Conservation (phyloP, 768 basidiomycete species). For the Heimioporus sp. region DNA sequence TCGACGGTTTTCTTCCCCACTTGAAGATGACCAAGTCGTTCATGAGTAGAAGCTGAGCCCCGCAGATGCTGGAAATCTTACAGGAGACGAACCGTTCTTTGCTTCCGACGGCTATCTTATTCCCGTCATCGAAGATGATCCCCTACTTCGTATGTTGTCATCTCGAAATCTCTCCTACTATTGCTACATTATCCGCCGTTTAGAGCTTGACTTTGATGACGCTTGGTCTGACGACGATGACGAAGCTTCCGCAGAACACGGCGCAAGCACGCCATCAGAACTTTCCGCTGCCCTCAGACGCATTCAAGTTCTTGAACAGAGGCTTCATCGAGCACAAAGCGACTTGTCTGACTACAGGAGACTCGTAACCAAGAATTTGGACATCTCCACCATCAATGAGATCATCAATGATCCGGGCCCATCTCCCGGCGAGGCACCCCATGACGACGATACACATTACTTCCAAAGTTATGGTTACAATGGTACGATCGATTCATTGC, state of each 20-base stretch:
- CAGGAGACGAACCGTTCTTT: slow-evolving; percentile 62
- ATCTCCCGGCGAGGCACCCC: slow-evolving; percentile 25
- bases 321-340: slow-evolving; percentile 55
- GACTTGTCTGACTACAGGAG: slow-evolving; percentile 62
- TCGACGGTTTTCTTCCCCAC: not conserved
- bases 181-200: not conserved
- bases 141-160: slow-evolving; percentile 72
- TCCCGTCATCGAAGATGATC: slow-evolving; percentile 84
- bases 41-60: slow-evolving; percentile 51
- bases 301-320: slow-evolving; percentile 58
- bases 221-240: slow-evolving; percentile 65
- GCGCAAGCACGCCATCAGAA: slow-evolving; percentile 23
- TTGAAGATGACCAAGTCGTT: not conserved
- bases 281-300: slow-evolving; percentile 38
- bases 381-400: slow-evolving; percentile 44
- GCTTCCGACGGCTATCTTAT: slow-evolving; percentile 76
- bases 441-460: slow-evolving; percentile 93
- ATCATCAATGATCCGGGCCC: slow-evolving; percentile 36
- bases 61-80: slow-evolving; percentile 43
- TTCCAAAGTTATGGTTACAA: slow-evolving; percentile 89
- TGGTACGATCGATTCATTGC: slow-evolving; percentile 44
- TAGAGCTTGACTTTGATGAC: slow-evolving; percentile 65
- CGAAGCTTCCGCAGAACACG: not conserved
- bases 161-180: not conserved
- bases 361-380: slow-evolving; percentile 53